Conservation (phyloP, 768 basidiomycete genomes). For the Hysterangium stoloniferum region DNA sequence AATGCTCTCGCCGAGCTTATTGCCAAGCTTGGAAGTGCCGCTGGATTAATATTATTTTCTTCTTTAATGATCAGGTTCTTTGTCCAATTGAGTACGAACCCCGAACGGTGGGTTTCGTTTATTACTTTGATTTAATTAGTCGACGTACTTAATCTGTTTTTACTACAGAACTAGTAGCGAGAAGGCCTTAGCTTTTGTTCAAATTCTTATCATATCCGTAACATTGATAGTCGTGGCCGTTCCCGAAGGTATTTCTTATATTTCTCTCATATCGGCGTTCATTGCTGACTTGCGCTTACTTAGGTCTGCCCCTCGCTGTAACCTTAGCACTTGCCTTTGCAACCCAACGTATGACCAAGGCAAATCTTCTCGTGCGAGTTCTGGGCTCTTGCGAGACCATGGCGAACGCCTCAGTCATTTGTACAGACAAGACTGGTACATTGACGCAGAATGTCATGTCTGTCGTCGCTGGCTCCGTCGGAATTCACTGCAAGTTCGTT, state of each 20-base stretch:
- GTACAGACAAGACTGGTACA: slow-evolving; percentile 95
- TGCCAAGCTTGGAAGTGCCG: slow-evolving; percentile 79
- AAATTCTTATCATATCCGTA: slow-evolving; percentile 91
- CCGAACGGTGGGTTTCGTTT: slow-evolving; percentile 39
- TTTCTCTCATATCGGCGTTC: slow-evolving; percentile 3
- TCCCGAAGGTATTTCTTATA: slow-evolving; percentile 54
- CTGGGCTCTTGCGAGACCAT: slow-evolving; percentile 97
- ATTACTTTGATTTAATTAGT: background rate
- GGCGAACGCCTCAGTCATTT: slow-evolving; percentile 94
- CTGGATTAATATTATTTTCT: slow-evolving; percentile 73
- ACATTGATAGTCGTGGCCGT: slow-evolving; percentile 86
- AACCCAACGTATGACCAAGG: slow-evolving; percentile 95
- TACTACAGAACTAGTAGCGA: slow-evolving; percentile 41
- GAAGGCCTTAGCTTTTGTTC: slow-evolving; percentile 86
- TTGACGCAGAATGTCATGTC: slow-evolving; percentile 94
- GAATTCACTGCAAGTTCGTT: slow-evolving; percentile 92
- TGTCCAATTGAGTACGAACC: slow-evolving; percentile 68
- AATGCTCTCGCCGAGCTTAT: slow-evolving; percentile 93
- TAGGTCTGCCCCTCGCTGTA: slow-evolving; percentile 89
- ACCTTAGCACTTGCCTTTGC: slow-evolving; percentile 96
- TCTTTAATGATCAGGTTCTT: slow-evolving; percentile 93
- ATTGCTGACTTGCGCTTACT: slow-evolving; percentile 7
- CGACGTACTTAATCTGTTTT: background rate
- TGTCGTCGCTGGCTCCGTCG: slow-evolving; percentile 92
- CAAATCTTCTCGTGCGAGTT: slow-evolving; percentile 91